phyloP scores from a whole-genome alignment of 176 grass and related monocot species.

The Zea luxurians region DNA sequence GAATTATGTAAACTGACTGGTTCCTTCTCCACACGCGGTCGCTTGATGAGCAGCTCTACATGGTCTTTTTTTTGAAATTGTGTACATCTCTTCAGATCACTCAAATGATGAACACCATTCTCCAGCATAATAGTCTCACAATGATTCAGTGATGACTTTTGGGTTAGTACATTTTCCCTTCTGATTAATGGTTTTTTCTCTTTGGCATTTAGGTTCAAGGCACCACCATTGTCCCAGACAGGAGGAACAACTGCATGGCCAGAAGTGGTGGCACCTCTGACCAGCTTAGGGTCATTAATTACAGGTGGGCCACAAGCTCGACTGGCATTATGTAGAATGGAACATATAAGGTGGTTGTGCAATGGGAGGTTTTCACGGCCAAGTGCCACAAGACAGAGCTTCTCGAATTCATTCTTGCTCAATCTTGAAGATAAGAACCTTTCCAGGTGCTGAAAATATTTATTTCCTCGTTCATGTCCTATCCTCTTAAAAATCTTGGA shows the following conservation, averaged over 20 bases:
- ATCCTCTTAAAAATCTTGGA: slow-evolving; percentile 63
- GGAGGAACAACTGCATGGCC: slow-evolving; percentile 24
- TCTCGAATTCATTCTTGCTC: slow-evolving; percentile 81
- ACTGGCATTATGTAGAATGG: slow-evolving; percentile 75
- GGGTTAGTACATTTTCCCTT: slow-evolving; percentile 13
- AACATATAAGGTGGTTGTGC: slow-evolving; percentile 79
- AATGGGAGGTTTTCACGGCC: slow-evolving; percentile 73
- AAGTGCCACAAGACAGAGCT: slow-evolving; percentile 59
- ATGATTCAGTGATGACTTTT: slow-evolving; percentile 34
- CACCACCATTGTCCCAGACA: slow-evolving; percentile 34
- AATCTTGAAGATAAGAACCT: slow-evolving; percentile 71
- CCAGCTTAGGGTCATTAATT: slow-evolving; percentile 27
- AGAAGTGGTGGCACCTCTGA: slow-evolving; percentile 28
- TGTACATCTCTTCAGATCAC: slow-evolving; percentile 50
- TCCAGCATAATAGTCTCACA: slow-evolving; percentile 32
- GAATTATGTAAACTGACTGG: slow-evolving; percentile 31
- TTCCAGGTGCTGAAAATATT: slow-evolving; percentile 78
- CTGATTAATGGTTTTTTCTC: slow-evolving; percentile 38
- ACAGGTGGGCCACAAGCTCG: slow-evolving; percentile 48
- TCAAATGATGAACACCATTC: slow-evolving; percentile 42
- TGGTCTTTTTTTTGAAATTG: slow-evolving; percentile 46
- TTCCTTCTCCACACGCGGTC: slow-evolving; percentile 32
- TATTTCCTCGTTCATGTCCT: slow-evolving; percentile 61
- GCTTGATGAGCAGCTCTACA: slow-evolving; percentile 39
- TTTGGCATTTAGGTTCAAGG: slow-evolving; percentile 34